Percentiles rank a stretch among this genome's conserved stretches.
Evolutionary conservation across 106 monocot species (phyloP).

Genomic region (Allium sativum): DNA sequence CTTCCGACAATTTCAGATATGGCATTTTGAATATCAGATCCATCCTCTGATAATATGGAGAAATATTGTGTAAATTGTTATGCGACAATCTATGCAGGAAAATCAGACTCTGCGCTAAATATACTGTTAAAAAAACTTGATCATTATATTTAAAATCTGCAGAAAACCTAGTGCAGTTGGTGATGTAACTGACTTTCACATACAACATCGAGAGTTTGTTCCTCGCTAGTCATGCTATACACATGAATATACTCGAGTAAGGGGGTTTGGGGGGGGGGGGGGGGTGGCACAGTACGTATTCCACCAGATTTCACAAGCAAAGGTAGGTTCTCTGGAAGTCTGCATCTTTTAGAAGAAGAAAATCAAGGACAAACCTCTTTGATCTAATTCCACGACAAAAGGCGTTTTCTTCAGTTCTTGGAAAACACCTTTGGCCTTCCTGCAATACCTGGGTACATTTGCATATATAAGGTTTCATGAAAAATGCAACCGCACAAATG

Average conservation of each 20-base stretch:
- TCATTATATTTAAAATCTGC: neutral
- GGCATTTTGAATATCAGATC: constrained; percentile 14
- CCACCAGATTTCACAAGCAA: too few species aligned
- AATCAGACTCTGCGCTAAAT: neutral
- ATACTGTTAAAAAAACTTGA: neutral
- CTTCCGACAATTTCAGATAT: constrained; percentile 14
- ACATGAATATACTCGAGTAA: too few species aligned
- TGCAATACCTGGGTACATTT: constrained; percentile 15
- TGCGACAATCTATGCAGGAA: neutral
- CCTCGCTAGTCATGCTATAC: too few species aligned
- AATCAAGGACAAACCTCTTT: constrained; percentile 5
- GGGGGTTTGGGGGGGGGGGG: too few species aligned
- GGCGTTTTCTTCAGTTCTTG: constrained; percentile 18
- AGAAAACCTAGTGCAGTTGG: too few species aligned
- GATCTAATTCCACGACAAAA: constrained; percentile 20
- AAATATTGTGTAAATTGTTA: neutral
- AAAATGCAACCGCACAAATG: too few species aligned
- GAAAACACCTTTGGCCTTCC: constrained; percentile 18
- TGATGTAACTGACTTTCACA: too few species aligned
- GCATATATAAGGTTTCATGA: neutral
- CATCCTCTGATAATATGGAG: constrained; percentile 14
- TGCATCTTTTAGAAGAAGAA: too few species aligned
- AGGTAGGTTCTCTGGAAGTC: too few species aligned
- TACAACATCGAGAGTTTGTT: too few species aligned
- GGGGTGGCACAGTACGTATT: too few species aligned